Evolutionary conservation across 169 alveolate species (phyloP), one percentile per base, ranked within the genome.

Genomic region (Amoebophrya sp.): DNA sequence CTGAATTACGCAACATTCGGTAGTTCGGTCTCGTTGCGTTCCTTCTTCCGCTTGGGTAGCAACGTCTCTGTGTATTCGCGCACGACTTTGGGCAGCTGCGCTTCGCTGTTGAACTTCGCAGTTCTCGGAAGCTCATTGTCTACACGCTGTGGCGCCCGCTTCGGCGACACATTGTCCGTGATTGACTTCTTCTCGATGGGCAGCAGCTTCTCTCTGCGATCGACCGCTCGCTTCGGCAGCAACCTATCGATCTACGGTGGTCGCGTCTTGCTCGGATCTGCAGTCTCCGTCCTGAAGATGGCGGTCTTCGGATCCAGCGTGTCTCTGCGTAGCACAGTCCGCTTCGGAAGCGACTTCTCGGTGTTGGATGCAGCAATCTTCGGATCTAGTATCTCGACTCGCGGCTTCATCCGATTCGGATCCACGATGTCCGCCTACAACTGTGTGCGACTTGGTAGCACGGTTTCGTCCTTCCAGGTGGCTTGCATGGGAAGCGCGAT

Each of bases 371-470:
- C 36, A 0, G 91, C 91, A 23, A 36, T 23, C 29, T 89, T 89
- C 65, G 91, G 91, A 33, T 23, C 40, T 18, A 40, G 77, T 12
- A 40, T 89, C 39, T 39, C 65, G 33, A 26, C 53, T 2, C 1
- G 91, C 40, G 39, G 77, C 40, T 89, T 89, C 53, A 41, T 41
- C 53, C 91, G 91, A 14, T 89, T 89, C 91, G 91, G 91, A 23
- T n/a, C 53, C 2, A 39, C 91, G 65, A 2, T 89, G 29, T 89
- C 91, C 54, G 65, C 53, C 65, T 39, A 24, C 40, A 89, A 41
- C 91, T 89, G 41, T 38, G 53, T n/a, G 26, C 47, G 91, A 18
- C 91, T 89, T 12, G 91, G 91, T n/a, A 40, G 77, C 33, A 89
- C 76, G 29, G 91, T 89, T 33, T 38, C 65, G 12, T 40, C 53